Evolutionary conservation across 345 rosid species (phyloP).

Genomic region (Rhodamnia rubescens): DNA sequence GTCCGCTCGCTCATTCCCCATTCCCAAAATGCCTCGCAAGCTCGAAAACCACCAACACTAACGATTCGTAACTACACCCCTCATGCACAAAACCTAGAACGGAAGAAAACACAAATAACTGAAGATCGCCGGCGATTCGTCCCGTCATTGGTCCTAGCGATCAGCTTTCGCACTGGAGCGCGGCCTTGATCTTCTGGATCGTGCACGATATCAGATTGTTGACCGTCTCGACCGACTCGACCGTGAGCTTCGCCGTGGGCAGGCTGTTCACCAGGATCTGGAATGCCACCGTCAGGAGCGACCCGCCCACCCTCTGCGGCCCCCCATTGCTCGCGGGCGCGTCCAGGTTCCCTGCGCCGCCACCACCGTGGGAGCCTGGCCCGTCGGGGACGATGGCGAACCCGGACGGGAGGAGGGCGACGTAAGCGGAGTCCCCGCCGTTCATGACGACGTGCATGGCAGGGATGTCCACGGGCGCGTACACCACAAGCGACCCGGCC

Average conservation of each 20-base stretch:
- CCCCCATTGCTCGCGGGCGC: constrained; percentile 4
- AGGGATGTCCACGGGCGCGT: constrained; percentile 96
- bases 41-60: background rate
- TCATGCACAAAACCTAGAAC: background rate
- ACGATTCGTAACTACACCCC: background rate
- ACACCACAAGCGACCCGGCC: constrained; percentile 88
- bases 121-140: background rate
- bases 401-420: constrained; percentile 88
- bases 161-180: constrained; percentile 67
- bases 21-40: background rate
- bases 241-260: constrained; percentile 90
- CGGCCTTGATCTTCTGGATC: constrained; percentile 82
- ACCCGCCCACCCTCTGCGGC: constrained; percentile 53
- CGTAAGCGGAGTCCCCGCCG: constrained; percentile 94
- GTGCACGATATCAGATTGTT: constrained; percentile 90
- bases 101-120: background rate
- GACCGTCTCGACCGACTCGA: constrained; percentile 95
- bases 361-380: constrained; percentile 26
- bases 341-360: constrained; percentile 8
- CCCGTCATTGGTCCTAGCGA: background rate
- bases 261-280: constrained; percentile 91
- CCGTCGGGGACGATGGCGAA: constrained; percentile 77
- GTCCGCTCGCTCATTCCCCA: background rate
- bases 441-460: constrained; percentile 96
- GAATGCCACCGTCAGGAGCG: constrained; percentile 90